Conservation (phyloP, 495 filamentous ascomycete species). For the Clavariopsis aquatica region DNA sequence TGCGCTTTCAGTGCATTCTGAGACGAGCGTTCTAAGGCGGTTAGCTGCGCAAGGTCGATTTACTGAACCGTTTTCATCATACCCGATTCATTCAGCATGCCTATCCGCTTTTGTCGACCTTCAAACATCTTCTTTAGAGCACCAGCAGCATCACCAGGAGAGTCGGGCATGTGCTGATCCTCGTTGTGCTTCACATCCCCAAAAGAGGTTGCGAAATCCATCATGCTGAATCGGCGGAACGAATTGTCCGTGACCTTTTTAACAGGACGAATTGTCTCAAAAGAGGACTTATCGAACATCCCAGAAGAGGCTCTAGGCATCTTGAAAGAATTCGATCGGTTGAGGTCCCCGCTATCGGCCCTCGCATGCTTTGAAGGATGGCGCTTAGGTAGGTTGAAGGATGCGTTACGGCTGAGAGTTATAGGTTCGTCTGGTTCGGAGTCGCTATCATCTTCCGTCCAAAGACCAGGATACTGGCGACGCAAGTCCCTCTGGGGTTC, state of each 20-base stretch:
- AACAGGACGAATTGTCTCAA: constrained; percentile 29
- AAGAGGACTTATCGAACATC: constrained; percentile 34
- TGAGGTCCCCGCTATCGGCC: constrained; percentile 31
- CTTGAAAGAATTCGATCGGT: constrained; percentile 35
- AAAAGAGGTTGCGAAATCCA: constrained; percentile 33
- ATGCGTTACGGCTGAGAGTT: constrained; percentile 37
- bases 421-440: constrained; percentile 37
- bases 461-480: constrained; percentile 41
- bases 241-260: constrained; percentile 24
- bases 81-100: constrained; percentile 17
- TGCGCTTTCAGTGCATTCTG: constrained; percentile 42
- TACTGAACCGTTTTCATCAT: background rate
- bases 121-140: constrained; percentile 75
- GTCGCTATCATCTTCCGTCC: constrained; percentile 42
- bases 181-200: constrained; percentile 15
- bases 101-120: constrained; percentile 56
- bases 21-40: constrained; percentile 16
- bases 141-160: constrained; percentile 54
- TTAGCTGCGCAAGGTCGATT: constrained; percentile 2
- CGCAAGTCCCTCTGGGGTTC: constrained; percentile 31
- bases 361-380: constrained; percentile 42
- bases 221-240: constrained; percentile 36
- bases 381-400: constrained; percentile 41
- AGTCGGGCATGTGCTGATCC: constrained; percentile 26
- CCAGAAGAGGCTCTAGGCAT: constrained; percentile 39